A percentile compares a stretch with the other conserved stretches of the same genome.
These are phyloP conservation scores for Prunus mume DNA, from an alignment of 306 rosid species.

Conservation along the genomic window DNA sequence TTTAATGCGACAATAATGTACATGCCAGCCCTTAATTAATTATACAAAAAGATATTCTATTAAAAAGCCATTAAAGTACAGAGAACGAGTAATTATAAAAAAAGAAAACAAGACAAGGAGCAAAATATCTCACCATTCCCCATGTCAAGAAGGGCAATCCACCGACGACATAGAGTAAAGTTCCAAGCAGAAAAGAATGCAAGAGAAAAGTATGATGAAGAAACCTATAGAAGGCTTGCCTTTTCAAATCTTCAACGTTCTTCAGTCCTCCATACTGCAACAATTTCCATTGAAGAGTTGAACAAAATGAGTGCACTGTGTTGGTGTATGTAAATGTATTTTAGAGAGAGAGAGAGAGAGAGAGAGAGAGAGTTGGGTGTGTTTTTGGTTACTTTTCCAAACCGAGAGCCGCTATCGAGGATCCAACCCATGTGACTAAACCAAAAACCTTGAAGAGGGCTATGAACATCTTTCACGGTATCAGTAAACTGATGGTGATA, in stretches of 20 bases:
- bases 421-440: constrained; percentile 87
- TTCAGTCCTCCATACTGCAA: constrained; percentile 66
- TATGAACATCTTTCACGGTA: constrained; percentile 83
- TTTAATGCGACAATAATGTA: too few species aligned
- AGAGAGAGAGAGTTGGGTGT: neutral
- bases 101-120: too few species aligned
- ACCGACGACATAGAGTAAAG: constrained; percentile 60
- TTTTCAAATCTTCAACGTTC: constrained; percentile 74
- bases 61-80: too few species aligned
- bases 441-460: constrained; percentile 88
- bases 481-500: constrained; percentile 86
- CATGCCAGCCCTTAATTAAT: too few species aligned
- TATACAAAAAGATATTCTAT: too few species aligned
- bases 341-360: neutral
- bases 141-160: constrained; percentile 83
- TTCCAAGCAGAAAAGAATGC: constrained; percentile 66
- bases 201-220: constrained; percentile 51
- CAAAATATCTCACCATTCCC: constrained; percentile 62
- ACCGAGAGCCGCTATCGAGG: constrained; percentile 53
- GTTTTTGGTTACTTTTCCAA: constrained; percentile 43
- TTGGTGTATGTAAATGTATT: neutral
- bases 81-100: too few species aligned
- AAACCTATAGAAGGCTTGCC: constrained; percentile 71
- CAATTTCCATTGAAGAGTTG: neutral
- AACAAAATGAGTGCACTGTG: neutral